Base-by-base conservation (phyloP, 306 rosid genomes). In the Ormosia semicastrata region DNA sequence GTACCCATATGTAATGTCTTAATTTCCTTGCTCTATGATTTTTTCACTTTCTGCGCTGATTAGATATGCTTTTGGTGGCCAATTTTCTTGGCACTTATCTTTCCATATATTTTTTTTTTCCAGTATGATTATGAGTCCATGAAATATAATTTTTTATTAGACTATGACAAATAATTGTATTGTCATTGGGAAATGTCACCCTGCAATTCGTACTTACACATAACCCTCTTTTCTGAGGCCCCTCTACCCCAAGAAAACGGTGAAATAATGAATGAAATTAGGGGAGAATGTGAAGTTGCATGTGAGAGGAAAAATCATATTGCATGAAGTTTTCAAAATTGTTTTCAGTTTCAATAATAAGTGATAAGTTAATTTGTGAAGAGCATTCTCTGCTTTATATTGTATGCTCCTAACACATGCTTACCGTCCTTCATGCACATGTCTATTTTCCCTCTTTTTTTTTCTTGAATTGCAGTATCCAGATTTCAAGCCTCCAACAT, bases 401-500 rank as follows among this genome's bases (percentile, higher is more conserved):
- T 59, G 17, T 52, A 50, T 63, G 66, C 36, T 40, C 30, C 37
- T 53, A 53, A 63, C 57, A 64, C 12, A 66, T 72, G 9, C 53
- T 77, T 68, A n/a, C 32, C 33, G 24, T 69, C 34, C 47, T 77
- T 77, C 53, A 34, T 24, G 49, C 24, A 4, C 14, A 37, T 74
- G 15, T n/a, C 1, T 74, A 24, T 67, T 54, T 76, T 71, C 18
- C 33, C 37, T 56, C 13, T 15, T 6, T 58, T 7, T 18, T 34
- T 11, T 67, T 47, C 17, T 54, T 41, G 84, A 73, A 33, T 65
- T 85, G 87, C 95, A 95, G 99, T 95, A 95, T 89, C 98, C 99
- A 11, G 99, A 95, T 89, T 93, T 90, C 86, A 95, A 91, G 90
- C 99, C 99, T 60, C 98, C 99, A 36, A 59, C 99, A 70, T 96